These are phyloP conservation scores for Thielaviopsis punctulata DNA, from an alignment of 2,329 filamentous ascomycete genomes.

Conservation along the genomic window DNA sequence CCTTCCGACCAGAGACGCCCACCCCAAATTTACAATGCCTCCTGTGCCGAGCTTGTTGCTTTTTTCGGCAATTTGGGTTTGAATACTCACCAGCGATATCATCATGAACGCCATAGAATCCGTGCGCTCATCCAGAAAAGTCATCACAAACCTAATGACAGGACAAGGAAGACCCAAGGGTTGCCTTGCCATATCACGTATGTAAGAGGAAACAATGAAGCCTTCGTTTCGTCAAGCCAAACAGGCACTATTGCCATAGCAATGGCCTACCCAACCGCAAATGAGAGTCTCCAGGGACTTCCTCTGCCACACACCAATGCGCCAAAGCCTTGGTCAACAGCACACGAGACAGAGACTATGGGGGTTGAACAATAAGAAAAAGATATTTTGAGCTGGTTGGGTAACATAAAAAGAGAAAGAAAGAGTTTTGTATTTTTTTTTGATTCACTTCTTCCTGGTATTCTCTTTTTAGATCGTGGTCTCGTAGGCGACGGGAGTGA, in stretches of 20 bases:
- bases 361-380: background rate
- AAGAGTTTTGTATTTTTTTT: conserved; percentile 13
- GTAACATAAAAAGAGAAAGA: conserved; percentile 12
- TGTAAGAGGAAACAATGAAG: too few relatives aligned
- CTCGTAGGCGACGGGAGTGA: conserved; percentile 88
- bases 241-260: background rate
- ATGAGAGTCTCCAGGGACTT: background rate
- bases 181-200: too few relatives aligned
- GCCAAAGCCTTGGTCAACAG: background rate
- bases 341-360: background rate
- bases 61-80: too few relatives aligned
- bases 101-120: too few relatives aligned
- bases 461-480: conserved; percentile 68
- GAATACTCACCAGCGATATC: too few relatives aligned
- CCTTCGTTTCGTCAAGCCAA: too few relatives aligned
- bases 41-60: too few relatives aligned
- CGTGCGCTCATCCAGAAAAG: too few relatives aligned
- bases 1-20: too few relatives aligned
- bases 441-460: conserved; percentile 11
- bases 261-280: background rate
- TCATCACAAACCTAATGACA: too few relatives aligned
- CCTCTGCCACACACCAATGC: background rate
- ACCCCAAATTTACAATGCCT: too few relatives aligned
- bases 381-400: background rate
- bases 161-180: too few relatives aligned